These are phyloP conservation scores for Candida ponderosae DNA, from an alignment of 805 yeast species.

Conservation along the genomic window DNA sequence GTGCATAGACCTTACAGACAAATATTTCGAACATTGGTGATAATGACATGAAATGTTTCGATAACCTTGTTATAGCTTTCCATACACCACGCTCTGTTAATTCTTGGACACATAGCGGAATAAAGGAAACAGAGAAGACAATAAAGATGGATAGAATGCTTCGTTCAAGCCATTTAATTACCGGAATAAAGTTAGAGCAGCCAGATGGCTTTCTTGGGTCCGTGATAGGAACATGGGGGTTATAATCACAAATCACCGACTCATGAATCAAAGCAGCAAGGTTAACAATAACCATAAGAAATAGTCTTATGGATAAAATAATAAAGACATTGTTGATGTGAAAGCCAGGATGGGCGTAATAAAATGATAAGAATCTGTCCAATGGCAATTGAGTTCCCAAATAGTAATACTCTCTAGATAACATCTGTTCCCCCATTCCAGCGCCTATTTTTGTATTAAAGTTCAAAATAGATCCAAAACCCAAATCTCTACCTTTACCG, in stretches of 20 bases:
- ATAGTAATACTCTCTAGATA: constrained; percentile 75
- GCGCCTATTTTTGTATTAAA: constrained; percentile 83
- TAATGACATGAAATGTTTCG: constrained; percentile 59
- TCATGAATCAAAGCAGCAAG: constrained; percentile 57
- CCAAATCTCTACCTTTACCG: constrained; percentile 83
- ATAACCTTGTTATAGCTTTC: constrained; percentile 55
- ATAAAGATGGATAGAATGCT: constrained; percentile 67
- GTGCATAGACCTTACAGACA: constrained; percentile 70
- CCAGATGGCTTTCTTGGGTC: constrained; percentile 59
- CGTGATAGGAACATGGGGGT: constrained; percentile 49
- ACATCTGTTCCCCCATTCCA: constrained; percentile 86
- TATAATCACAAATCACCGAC: constrained; percentile 53
- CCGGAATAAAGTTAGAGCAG: constrained; percentile 64
- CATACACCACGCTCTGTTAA: constrained; percentile 69
- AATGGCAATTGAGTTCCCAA: constrained; percentile 70
- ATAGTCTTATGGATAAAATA: constrained; percentile 58
- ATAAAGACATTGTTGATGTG: constrained; percentile 74
- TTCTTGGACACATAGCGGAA: constrained; percentile 73
- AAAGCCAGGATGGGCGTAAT: constrained; percentile 83
- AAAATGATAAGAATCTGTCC: constrained; percentile 72
- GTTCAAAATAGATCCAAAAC: constrained; percentile 75
- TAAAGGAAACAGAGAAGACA: constrained; percentile 66
- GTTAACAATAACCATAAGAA: constrained; percentile 49
- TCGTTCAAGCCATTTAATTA: constrained; percentile 67
- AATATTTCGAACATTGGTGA: constrained; percentile 78